These are phyloP conservation scores for Coemansia sp. DNA, from an alignment of 192 early-diverging fungal species.

Conservation along the genomic window DNA sequence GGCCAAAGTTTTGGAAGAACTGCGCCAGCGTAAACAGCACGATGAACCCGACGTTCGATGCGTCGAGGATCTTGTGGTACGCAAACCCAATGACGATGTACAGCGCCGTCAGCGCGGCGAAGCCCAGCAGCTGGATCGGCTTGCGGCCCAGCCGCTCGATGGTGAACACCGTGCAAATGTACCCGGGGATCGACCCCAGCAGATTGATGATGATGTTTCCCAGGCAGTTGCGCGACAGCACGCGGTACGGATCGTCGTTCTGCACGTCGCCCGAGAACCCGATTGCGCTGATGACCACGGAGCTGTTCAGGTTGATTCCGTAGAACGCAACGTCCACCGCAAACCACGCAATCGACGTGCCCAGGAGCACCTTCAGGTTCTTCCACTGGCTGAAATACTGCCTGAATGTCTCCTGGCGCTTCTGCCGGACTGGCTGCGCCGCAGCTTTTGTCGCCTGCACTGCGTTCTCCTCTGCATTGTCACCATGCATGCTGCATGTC, in stretches of 20 bases:
- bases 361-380: conserved; percentile 78
- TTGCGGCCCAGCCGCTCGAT: conserved; percentile 91
- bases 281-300: conserved; percentile 70
- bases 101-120: conserved; percentile 71
- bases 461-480: neutral
- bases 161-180: conserved; percentile 88
- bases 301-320: conserved; percentile 80
- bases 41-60: conserved; percentile 61
- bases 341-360: conserved; percentile 77
- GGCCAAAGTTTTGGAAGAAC: conserved; percentile 95
- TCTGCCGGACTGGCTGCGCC: neutral
- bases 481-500: neutral
- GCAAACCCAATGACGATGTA: conserved; percentile 74
- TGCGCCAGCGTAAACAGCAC: conserved; percentile 67
- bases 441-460: neutral
- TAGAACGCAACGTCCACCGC: conserved; percentile 82
- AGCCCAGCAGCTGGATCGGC: conserved; percentile 89
- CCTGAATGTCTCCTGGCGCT: conserved; percentile 56
- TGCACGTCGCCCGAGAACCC: conserved; percentile 57
- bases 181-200: conserved; percentile 88
- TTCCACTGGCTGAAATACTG: conserved; percentile 76
- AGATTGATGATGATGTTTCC: conserved; percentile 92
- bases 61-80: conserved; percentile 65
- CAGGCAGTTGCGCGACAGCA: conserved; percentile 67
- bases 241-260: conserved; percentile 32